phyloP scores from a whole-genome alignment of 192 early-diverging fungal genomes.

The Umbelopsis vinacea region DNA sequence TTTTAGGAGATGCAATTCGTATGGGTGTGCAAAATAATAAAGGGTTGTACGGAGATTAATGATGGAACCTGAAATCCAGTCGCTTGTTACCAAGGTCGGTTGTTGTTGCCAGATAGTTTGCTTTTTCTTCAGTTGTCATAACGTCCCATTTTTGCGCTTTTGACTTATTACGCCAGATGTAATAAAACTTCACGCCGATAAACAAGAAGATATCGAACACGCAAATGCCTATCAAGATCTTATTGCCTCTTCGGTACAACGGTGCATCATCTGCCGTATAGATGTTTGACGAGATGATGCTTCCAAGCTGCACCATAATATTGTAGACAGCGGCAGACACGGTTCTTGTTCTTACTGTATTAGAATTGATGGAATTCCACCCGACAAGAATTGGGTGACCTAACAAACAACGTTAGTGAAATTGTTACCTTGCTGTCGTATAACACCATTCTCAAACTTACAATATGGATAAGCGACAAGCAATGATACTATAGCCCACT shows the following conservation, averaged over 20 bases:
- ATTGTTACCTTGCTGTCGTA: not conserved
- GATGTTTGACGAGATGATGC: slow-evolving; percentile 39
- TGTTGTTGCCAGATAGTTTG: slow-evolving; percentile 51
- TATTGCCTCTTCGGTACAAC: slow-evolving; percentile 49
- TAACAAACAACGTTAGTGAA: not conserved
- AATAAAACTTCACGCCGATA: slow-evolving; percentile 43
- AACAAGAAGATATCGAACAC: slow-evolving; percentile 46
- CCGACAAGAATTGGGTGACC: slow-evolving; percentile 33
- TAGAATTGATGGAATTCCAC: slow-evolving; percentile 47
- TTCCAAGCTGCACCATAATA: slow-evolving; percentile 46
- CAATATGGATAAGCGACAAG: slow-evolving; percentile 30
- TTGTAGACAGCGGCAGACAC: slow-evolving; percentile 50
- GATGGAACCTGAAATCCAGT: slow-evolving; percentile 47
- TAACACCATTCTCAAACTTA: not conserved
- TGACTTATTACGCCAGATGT: slow-evolving; percentile 43
- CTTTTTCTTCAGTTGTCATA: slow-evolving; percentile 53
- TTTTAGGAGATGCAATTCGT: not conserved
- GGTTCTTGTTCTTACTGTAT: slow-evolving; percentile 45
- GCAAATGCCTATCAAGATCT: slow-evolving; percentile 46
- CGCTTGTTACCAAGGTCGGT: slow-evolving; percentile 50
- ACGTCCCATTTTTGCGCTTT: slow-evolving; percentile 47
- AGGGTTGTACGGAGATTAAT: not conserved
- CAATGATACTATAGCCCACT: slow-evolving; percentile 40
- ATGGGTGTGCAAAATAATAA: no score
- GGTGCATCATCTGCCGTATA: slow-evolving; percentile 49